Base-by-base conservation (phyloP, 805 yeast species). In the Jamesozyma piceae region DNA sequence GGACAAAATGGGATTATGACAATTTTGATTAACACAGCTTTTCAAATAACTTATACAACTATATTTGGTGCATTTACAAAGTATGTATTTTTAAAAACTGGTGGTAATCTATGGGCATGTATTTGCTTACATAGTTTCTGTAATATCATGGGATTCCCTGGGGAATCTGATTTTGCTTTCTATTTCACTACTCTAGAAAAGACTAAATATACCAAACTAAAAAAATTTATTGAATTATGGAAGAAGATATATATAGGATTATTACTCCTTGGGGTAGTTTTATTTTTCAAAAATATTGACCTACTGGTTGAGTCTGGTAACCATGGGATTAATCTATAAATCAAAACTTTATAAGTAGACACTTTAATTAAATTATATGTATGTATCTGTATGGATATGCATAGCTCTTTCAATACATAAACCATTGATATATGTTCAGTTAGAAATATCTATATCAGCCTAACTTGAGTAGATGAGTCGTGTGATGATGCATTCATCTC, bases 121-220 rank as follows among this genome's bases (percentile, higher is more conserved):
- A 48, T 62, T 15, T 18, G 48, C 3, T 29, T 55, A n/a, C 67
- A 63, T 32, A 34, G 52, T 2, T 46, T 55, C 11, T 60, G 65
- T 37, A 63, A 63, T 43, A 46, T 52, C 35, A 50, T 58, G 52
- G 65, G 65, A n/a, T 52, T 62, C 32, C 65, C 67, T 2, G 48
- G 48, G n/a, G 52, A 51, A 6, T 54, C 62, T 3, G 47, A 43
- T 26, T 37, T 57, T 3, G 41, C 33, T 5, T 43, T 39, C 18
- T 52, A 56, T 34, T 45, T 43, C 37, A 44, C 49, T 1, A 43
- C 49, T 5, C 46, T 50, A 13, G 37, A 42, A 26, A 37, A 38
- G 8, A 8, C 15, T n/a, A 37, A 32, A 17, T 22, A 21, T 19
- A 15, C 27, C 10, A 28, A 10, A 17, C 13, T 36, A 2, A 5